phyloP scores from a whole-genome alignment of 768 basidiomycete species.

The Termitomyces sp. region DNA sequence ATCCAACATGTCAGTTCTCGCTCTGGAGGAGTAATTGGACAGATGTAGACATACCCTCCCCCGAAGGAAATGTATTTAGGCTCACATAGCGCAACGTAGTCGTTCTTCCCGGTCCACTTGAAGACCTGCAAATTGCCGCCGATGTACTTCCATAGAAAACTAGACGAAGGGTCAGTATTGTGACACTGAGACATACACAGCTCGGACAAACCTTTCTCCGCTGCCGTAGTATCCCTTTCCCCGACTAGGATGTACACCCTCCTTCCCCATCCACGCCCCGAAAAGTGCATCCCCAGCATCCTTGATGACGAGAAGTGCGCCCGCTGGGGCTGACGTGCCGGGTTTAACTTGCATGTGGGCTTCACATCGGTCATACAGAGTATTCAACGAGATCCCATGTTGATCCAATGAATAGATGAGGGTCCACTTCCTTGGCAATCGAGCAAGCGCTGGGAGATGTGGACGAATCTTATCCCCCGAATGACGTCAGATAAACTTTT shows the following conservation, averaged over 20 bases:
- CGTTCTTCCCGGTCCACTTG: conserved; percentile 86
- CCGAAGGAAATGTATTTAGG: conserved; percentile 81
- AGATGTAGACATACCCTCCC: conserved; percentile 65
- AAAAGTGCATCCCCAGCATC: conserved; percentile 67
- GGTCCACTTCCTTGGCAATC: conserved; percentile 69
- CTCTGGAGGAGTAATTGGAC: background rate
- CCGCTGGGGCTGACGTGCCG: conserved; percentile 24
- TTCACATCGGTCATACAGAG: conserved; percentile 72
- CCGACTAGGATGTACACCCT: conserved; percentile 57
- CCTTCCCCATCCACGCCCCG: conserved; percentile 83
- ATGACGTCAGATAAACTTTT: background rate
- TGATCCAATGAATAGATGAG: conserved; percentile 91
- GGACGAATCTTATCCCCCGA: conserved; percentile 57
- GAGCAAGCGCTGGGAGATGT: conserved; percentile 68
- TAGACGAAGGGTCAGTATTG: conserved; percentile 20
- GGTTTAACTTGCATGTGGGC: conserved; percentile 27
- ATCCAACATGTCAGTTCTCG: background rate
- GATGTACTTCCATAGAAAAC: conserved; percentile 75
- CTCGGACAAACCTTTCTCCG: conserved; percentile 73
- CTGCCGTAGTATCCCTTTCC: conserved; percentile 78
- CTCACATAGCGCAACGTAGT: conserved; percentile 87
- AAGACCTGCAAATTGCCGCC: conserved; percentile 54
- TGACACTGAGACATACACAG: background rate
- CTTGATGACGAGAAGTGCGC: conserved; percentile 59
- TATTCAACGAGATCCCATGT: conserved; percentile 89